phyloP scores from a whole-genome alignment of 2,329 filamentous ascomycete genomes.

The Fusarium irregulare region DNA sequence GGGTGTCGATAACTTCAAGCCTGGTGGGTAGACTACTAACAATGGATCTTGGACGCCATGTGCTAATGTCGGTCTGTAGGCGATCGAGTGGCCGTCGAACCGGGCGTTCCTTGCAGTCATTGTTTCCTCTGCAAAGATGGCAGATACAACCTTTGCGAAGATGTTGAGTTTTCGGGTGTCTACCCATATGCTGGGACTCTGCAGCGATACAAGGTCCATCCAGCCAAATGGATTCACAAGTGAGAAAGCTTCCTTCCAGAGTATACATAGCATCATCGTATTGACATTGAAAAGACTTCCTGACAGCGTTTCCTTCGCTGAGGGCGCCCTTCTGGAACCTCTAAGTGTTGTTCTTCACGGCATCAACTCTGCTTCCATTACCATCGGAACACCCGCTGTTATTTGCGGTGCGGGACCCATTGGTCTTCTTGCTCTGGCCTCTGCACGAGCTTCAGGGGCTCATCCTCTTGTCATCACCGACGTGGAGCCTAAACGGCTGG shows the following conservation, averaged over 20 bases:
- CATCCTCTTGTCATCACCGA: conserved; percentile 74
- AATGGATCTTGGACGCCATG: neutral
- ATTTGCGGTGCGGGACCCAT: conserved; percentile 74
- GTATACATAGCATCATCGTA: neutral
- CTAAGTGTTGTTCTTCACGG: conserved; percentile 72
- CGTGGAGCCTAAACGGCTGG: conserved; percentile 65
- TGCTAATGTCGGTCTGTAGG: conserved; percentile 50
- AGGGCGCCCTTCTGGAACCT: conserved; percentile 73
- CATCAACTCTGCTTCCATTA: conserved; percentile 64
- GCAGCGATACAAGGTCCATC: conserved; percentile 70
- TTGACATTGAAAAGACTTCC: conserved; percentile 57
- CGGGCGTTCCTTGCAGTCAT: conserved; percentile 70
- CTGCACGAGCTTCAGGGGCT: conserved; percentile 70
- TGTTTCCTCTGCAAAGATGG: conserved; percentile 70
- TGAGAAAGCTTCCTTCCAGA: conserved; percentile 27
- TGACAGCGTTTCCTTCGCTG: conserved; percentile 64
- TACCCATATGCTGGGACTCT: conserved; percentile 71
- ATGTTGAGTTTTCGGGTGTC: conserved; percentile 70
- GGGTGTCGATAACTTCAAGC: conserved; percentile 63
- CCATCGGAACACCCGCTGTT: conserved; percentile 65
- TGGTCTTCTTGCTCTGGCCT: conserved; percentile 67
- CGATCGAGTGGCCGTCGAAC: conserved; percentile 75
- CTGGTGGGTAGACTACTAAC: conserved; percentile 47
- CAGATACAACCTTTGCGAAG: conserved; percentile 72
- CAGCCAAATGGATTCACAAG: conserved; percentile 69